These are phyloP conservation scores for Takashimella koratensis DNA, from an alignment of 1,284 basidiomycete genomes.

Conservation along the genomic window DNA sequence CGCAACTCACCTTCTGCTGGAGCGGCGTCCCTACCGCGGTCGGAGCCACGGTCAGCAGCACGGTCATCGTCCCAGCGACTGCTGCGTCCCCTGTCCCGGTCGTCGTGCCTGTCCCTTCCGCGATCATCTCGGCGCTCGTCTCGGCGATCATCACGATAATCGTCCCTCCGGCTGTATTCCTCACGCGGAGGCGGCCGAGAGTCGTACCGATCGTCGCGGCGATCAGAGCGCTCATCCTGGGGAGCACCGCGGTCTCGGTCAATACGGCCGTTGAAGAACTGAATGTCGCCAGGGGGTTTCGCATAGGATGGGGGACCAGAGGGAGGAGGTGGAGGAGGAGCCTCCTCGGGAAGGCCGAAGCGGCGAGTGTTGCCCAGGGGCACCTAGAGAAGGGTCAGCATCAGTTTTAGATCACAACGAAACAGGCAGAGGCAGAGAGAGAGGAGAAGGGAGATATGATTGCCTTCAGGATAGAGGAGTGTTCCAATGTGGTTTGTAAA, in stretches of 20 bases:
- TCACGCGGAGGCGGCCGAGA: background rate
- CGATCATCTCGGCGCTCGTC: constrained; percentile 18
- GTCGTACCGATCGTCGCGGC: constrained; percentile 5
- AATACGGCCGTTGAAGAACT: constrained; percentile 44
- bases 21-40: constrained; percentile 21
- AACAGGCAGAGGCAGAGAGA: too few species aligned
- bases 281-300: constrained; percentile 36
- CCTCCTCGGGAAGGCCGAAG: constrained; percentile 69
- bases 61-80: constrained; percentile 23
- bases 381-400: constrained; percentile 31
- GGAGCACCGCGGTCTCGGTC: constrained; percentile 28
- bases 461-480: too few species aligned
- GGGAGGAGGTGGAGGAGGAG: constrained; percentile 62
- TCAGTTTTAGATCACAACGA: too few species aligned
- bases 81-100: constrained; percentile 7
- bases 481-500: too few species aligned
- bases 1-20: constrained; percentile 34
- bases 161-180: constrained; percentile 18
- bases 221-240: constrained; percentile 12
- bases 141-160: constrained; percentile 18
- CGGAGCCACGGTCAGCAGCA: constrained; percentile 13
- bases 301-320: constrained; percentile 53
- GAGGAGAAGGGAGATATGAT: too few species aligned
- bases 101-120: constrained; percentile 9
- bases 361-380: constrained; percentile 70